Evolutionary conservation across 768 basidiomycete species (phyloP), one percentile per base, ranked within the genome.

Genomic region (Boletus huronensis): DNA sequence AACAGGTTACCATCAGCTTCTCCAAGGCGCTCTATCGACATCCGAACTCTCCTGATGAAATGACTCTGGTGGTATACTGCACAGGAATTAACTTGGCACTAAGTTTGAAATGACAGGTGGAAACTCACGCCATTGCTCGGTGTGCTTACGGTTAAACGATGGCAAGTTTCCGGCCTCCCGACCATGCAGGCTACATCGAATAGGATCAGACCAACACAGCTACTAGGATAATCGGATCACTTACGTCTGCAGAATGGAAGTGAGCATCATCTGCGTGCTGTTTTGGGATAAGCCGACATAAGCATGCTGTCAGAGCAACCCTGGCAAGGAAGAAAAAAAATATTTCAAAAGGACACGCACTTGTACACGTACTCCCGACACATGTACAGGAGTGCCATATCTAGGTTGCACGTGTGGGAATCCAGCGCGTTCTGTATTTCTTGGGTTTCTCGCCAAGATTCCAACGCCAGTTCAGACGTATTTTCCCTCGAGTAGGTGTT

Each of bases 111-210:
- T 28, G 21, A 36, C 31, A 16, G 35, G 16, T 7, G 6, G 11
- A 50, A 26, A 83, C 88, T 68, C 70, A 91, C 89, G 74, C 89
- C 89, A 91, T 62, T 90, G 86, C 59, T 87, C 82, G 0, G 85
- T 83, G 54, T 89, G 85, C 61, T 82, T 81, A 6, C 82, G 82
- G 54, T 81, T 87, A 74, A 88, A 85, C 32, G 82, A 74, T 23
- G 82, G 83, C 23, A 75, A 66, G 39, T 69, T 65, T 26, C 75
- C 74, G 42, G 68, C 73, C 46, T 79, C 77, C 40, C 80, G 71
- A 25, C 81, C 80, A 60, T 83, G 82, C 58, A 86, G 65, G 50
- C 81, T 80, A 52, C 21, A 52, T 21, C 28, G 8, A 70, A 65
- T 70, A 73, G 58, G 48, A 26, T 62, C 53, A 59, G 36, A 39